Conservation (phyloP, 139 green algal genomes). For the Chlorella sp. region DNA sequence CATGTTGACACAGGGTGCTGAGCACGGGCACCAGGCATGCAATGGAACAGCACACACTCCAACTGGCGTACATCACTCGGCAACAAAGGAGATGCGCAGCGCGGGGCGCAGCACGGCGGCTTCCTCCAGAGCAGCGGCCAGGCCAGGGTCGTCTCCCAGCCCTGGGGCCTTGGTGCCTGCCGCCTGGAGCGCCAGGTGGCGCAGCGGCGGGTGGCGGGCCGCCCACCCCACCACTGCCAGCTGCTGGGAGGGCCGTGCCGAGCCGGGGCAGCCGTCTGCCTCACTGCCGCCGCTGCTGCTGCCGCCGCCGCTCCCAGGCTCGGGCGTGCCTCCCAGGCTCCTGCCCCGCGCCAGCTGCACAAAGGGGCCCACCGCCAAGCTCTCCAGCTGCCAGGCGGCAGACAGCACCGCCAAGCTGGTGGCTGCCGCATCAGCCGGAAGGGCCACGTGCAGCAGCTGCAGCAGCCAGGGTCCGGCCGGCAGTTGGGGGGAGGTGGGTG, state of each 20-base stretch:
- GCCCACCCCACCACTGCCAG: not conserved
- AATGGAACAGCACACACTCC: too few species aligned
- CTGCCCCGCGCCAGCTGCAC: too few species aligned
- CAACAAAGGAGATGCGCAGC: not conserved
- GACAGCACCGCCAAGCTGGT: slow-evolving; percentile 10
- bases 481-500: not conserved
- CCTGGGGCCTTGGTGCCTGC: not conserved
- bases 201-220: slow-evolving; percentile 1
- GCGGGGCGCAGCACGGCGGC: not conserved
- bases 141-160: not conserved
- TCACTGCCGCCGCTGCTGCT: not conserved
- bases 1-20: too few species aligned
- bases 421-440: not conserved
- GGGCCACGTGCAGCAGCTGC: not conserved
- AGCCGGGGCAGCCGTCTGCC: not conserved
- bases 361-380: too few species aligned
- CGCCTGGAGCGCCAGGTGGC: not conserved
- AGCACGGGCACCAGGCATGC: too few species aligned
- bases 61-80: too few species aligned
- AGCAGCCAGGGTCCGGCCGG: not conserved
- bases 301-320: too few species aligned
- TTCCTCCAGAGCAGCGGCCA: not conserved
- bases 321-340: too few species aligned
- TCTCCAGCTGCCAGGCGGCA: slow-evolving; percentile 2
- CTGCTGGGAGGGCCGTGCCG: not conserved